Base-by-base conservation (phyloP, 371 early-diverging fungal species). In the Apophysomyces variabilis region DNA sequence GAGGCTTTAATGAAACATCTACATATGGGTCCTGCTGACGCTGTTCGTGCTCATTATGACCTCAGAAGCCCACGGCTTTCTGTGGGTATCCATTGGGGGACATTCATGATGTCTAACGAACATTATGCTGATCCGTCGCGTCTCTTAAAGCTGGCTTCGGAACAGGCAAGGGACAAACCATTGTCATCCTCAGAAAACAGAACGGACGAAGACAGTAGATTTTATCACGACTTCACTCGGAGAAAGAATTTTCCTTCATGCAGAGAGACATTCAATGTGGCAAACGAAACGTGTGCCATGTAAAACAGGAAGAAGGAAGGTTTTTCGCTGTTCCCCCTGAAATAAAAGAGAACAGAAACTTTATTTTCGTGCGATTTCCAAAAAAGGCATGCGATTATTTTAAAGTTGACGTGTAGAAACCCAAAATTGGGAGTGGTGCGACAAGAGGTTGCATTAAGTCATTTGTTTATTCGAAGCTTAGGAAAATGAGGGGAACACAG, bases 101-200 rank as follows among this genome's bases (percentile, higher is more conserved):
- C 80, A 0, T 83, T 83, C 36, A 69, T 74, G 71, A 82, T 93
- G 82, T 89, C 91, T 12, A 85, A 85, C 65, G 93, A 92, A 70
- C 80, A 85, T 61, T 84, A 87, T 62, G 64, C 85, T 62, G 90
- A 89, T 50, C 92, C 93, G 46, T 87, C 87, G 6, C 56, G 70
- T 37, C 65, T 79, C 36, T 66, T 89, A 46, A 74, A 64, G 12
- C 57, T 37, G 16, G 80, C 69, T 18, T 70, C 78, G 79, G 46
- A 64, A 41, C 43, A 59, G 21, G 44, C 46, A 36, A 26, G 32
- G 32, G 61, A 62, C 37, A 16, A 57, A 43, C 35, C 45, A 68
- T 16, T 58, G 60, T 50, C 56, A 56, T 44, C 58, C 38, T 50
- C 58, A 38, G 38, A n/a, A 47, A 43, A 50, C 3, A 16, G 21